Base-by-base conservation (phyloP, 768 basidiomycete genomes). In the Tephrocybe sp. region DNA sequence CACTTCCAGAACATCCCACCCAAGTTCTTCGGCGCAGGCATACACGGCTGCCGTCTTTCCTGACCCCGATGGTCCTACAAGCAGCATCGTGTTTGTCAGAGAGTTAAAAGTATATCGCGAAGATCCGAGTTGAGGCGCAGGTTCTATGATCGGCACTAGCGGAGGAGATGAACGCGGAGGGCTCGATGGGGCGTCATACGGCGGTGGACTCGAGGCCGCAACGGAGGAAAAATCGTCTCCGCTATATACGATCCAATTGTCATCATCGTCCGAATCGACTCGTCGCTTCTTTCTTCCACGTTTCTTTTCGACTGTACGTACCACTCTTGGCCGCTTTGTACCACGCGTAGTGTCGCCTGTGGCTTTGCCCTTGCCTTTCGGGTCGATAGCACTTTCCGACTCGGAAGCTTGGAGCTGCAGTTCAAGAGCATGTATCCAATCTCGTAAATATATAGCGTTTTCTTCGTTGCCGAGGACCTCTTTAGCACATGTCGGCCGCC, bases 1-100 rank as follows among this genome's bases (percentile, higher is more conserved):
- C 11, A 98, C 93, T 65, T 99, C 97, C 61, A 97, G 97, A 11
- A 98, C 83, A 42, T 94, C 91, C 91, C 91, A 99, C 12, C 86
- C 91, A 27, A 99, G 75, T 68, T 99, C 95, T 46, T 84, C 82
- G 4, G 94, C 92, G 61, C 93, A 94, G 0, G 95, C 94, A 67
- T 97, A 94, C 2, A 97, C 87, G 18, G 91, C 80, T 1, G 91
- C 85, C 4, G 93, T 94, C 71, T 99, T 99, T 25, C 97, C 97
- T 45, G 75, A 76, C 10, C 94, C 95, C 25, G 78, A 68, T 1
- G 92, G 93, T 0, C 97, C 97, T 36, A 72, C 64, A 33, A 99
- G 77, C 12, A 99, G 71, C 42, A 98, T 88, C 0, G 92, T 87
- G 64, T 97, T 98, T 41, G 86, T 84, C 27, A 98, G 74, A 41